Evolutionary conservation across 139 green algal species (phyloP), one percentile per base, ranked within the genome.

Genomic region (Zygnema cylindricum): DNA sequence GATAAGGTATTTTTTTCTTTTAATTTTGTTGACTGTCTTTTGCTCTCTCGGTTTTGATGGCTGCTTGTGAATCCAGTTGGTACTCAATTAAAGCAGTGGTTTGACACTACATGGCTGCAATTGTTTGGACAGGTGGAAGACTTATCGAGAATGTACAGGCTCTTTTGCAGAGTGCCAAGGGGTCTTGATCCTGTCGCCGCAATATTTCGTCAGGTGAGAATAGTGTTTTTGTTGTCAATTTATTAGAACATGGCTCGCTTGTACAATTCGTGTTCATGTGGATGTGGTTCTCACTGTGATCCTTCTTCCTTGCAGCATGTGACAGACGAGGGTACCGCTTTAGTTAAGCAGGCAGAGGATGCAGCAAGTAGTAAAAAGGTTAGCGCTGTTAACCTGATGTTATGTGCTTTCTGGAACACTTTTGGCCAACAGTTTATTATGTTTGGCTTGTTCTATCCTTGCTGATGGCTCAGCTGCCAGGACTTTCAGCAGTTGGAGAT

Each of bases 61-160:
- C n/a, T n/a, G n/a, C n/a, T n/a, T n/a, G n/a, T n/a, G n/a, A n/a
- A n/a, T n/a, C n/a, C n/a, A n/a, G n/a, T n/a, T n/a, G n/a, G n/a
- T n/a, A n/a, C n/a, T n/a, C n/a, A n/a, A n/a, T n/a, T n/a, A n/a
- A n/a, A n/a, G n/a, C n/a, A n/a, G n/a, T 63, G 49, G 49, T 16
- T 63, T 63, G 49, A 63, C 7, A 16, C 7, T 16, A 63, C 7
- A 16, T 63, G 38, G n/a, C 49, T 85, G 78, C 30, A 38, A 21
- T 35, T 87, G 81, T 30, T 41, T 78, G 11, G 69, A 1, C 82
- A 91, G 88, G 87, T 94, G 55, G 93, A 97, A 30, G 97, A 99
- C 93, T 92, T 99, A 69, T 92, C 92, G 1, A 94, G 98, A 71
- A 98, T 99, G 98, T 99, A 96, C 95, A 94, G 96, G n/a, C 94